Percentiles rank a stretch among this genome's conserved stretches.
Conservation (phyloP, 1,284 basidiomycete genomes). For the Irpex rosettiformis region DNA sequence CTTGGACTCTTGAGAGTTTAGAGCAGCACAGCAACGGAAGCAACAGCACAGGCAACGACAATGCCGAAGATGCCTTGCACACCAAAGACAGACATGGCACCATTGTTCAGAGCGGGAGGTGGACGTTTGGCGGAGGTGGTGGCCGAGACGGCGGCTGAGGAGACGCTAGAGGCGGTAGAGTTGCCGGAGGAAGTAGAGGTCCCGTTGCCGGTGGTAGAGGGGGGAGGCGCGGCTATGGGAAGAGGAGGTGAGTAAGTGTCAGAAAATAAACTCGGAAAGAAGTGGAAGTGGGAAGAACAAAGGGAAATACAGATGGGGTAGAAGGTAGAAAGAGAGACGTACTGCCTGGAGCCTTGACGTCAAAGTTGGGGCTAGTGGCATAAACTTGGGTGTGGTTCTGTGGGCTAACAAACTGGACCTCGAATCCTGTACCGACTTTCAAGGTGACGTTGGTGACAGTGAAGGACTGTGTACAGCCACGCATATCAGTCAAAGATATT, state of each 20-base stretch:
- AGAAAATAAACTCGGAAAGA: not conserved
- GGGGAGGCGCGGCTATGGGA: slow-evolving; percentile 16
- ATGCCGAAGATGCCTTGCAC: slow-evolving; percentile 19
- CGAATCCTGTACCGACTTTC: slow-evolving; percentile 32
- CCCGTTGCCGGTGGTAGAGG: slow-evolving; percentile 9
- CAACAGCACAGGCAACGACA: slow-evolving; percentile 25
- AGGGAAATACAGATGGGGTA: not conserved
- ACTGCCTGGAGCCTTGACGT: slow-evolving; percentile 35
- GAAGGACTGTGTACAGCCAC: slow-evolving; percentile 17
- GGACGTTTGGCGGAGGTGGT: slow-evolving; percentile 1
- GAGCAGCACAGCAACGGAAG: slow-evolving; percentile 24
- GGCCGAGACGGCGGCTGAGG: slow-evolving; percentile 11
- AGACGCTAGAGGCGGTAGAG: slow-evolving; percentile 8
- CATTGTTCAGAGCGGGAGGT: slow-evolving; percentile 9
- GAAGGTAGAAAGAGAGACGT: not conserved
- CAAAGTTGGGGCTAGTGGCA: slow-evolving; percentile 39
- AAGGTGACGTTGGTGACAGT: slow-evolving; percentile 38
- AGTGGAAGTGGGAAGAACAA: not conserved
- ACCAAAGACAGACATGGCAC: slow-evolving; percentile 11
- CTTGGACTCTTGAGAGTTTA: slow-evolving; percentile 8
- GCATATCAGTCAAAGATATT: not conserved
- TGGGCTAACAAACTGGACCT: slow-evolving; percentile 42
- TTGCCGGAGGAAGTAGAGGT: slow-evolving; percentile 7
- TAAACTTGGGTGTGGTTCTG: slow-evolving; percentile 37
- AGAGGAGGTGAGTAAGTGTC: not conserved